Evolutionary conservation across 306 rosid genomes (phyloP), one percentile per base, ranked within the genome.

Genomic region (Quercus ilex): DNA sequence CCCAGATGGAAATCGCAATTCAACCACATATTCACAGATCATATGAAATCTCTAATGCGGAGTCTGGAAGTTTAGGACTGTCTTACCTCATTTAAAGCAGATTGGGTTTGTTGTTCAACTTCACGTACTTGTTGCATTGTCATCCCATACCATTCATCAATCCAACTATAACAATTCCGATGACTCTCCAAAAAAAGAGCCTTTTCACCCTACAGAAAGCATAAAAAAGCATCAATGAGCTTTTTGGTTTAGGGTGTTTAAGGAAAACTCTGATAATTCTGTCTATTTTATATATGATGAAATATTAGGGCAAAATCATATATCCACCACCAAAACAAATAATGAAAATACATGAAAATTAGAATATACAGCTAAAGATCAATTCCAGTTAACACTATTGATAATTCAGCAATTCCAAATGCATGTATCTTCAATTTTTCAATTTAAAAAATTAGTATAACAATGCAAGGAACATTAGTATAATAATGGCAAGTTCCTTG

Each of bases 141-240:
- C 89, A 86, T 73, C 43, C 89, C 89, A 13, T 68, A 83, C 89
- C 89, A 86, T 71, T 82, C 82, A 71, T 86, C 89, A 4, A 86
- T 82, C 89, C 89, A 86, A 58, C 82, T 63, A 67, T 79, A 82
- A 69, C 89, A 86, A 60, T 81, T 86, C 23, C 77, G 77, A 71
- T 86, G 86, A 26, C 89, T 86, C 76, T 86, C 86, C 70, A 76
- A 70, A 70, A 82, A 86, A 67, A 86, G 86, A 19, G 89, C 86
- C 68, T 82, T 83, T 82, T 86, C 86, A 68, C 84, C 89, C 89
- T 86, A 69, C 15, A 26, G 18, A 14, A 23, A 60, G 57, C 51
- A 60, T 5, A 21, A 55, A 74, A 35, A 38, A 3, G 18, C 6
- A 58, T 23, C 28, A 60, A 46, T 21, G 21, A 59, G 72, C 6